phyloP scores from a whole-genome alignment of 345 rosid genomes.

The Acer negundo region DNA sequence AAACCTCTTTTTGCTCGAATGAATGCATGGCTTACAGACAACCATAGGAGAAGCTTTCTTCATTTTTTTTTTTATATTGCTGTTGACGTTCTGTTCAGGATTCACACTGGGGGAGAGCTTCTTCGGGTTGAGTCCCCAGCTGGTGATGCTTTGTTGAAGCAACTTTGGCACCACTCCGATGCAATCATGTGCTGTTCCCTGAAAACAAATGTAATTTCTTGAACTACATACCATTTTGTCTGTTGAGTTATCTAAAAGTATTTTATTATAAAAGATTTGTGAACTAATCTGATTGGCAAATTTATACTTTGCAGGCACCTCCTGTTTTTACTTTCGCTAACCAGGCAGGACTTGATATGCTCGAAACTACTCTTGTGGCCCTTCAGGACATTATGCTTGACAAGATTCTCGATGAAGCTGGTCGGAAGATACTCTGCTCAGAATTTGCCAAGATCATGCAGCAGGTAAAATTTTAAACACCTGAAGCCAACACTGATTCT shows the following conservation, averaged over 20 bases:
- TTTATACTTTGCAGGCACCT: constrained; percentile 54
- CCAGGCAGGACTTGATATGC: constrained; percentile 97
- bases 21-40: no score
- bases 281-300: not conserved
- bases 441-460: constrained; percentile 94
- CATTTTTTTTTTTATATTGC: not conserved
- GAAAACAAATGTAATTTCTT: constrained; percentile 60
- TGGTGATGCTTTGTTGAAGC: constrained; percentile 76
- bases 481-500: not conserved
- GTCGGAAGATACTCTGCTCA: constrained; percentile 68
- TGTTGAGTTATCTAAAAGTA: no score
- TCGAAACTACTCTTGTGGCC: constrained; percentile 87
- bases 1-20: not conserved
- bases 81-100: constrained; percentile 34
- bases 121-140: constrained; percentile 49
- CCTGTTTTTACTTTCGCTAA: constrained; percentile 83
- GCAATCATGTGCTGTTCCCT: constrained; percentile 92
- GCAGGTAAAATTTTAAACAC: constrained; percentile 49
- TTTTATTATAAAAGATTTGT: not conserved
- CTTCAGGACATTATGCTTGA: constrained; percentile 94
- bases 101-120: constrained; percentile 73
- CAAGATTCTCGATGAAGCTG: constrained; percentile 79
- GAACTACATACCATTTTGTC: not conserved
- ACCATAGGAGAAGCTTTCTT: no score
- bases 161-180: constrained; percentile 86